Evolutionary conservation across 805 yeast genomes (phyloP).

Genomic region (Metschnikowia cerradonensis): DNA sequence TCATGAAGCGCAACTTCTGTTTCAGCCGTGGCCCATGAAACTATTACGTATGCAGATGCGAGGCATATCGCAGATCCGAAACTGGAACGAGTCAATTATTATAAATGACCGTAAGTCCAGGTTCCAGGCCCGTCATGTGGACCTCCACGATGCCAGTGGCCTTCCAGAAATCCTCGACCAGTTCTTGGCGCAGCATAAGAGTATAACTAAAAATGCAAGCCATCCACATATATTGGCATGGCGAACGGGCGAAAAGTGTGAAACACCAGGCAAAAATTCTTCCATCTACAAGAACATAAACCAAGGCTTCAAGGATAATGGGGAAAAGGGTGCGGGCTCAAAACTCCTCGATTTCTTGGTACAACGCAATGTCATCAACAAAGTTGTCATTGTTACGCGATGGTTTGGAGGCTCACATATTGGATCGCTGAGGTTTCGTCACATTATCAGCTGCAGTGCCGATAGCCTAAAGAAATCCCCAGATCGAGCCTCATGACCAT

Average conservation of each 20-base stretch:
- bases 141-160: constrained; percentile 35
- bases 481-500: neutral
- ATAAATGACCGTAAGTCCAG: constrained; percentile 53
- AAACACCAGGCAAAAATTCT: constrained; percentile 21
- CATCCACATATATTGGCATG: constrained; percentile 77
- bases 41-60: constrained; percentile 2
- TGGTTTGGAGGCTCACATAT: constrained; percentile 82
- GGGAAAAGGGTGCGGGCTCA: constrained; percentile 73
- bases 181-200: constrained; percentile 44
- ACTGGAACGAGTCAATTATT: constrained; percentile 31
- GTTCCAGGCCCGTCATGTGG: constrained; percentile 60
- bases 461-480: constrained; percentile 38
- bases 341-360: constrained; percentile 51
- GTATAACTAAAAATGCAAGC: constrained; percentile 48
- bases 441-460: constrained; percentile 53
- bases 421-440: constrained; percentile 69
- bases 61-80: constrained; percentile 9
- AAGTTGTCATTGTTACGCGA: constrained; percentile 64
- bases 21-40: neutral
- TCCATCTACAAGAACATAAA: constrained; percentile 24
- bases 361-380: constrained; percentile 45
- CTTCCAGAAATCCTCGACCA: constrained; percentile 40
- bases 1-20: neutral
- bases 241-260: constrained; percentile 37
- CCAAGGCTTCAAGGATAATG: constrained; percentile 67